Percentiles rank a stretch among this genome's conserved stretches.
Evolutionary conservation across 2,329 filamentous ascomycete genomes (phyloP).

Genomic region (Phialophora expanda): DNA sequence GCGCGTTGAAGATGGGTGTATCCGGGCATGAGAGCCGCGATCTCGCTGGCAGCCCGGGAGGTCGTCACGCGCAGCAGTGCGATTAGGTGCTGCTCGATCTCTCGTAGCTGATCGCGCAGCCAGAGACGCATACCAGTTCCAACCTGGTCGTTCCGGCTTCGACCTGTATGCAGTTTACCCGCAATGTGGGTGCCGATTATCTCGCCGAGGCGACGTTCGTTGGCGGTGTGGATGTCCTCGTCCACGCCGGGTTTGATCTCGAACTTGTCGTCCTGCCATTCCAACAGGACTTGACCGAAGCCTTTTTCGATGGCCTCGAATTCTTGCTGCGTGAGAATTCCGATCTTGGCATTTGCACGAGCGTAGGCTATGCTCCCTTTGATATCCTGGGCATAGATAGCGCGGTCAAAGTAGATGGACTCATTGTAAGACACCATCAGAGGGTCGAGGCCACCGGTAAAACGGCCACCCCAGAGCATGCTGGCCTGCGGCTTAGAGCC

Average conservation of each 20-base stretch:
- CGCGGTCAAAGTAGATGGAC: slow-evolving; percentile 75
- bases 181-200: slow-evolving; percentile 81
- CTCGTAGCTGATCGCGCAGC: slow-evolving; percentile 74
- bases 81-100: slow-evolving; percentile 71
- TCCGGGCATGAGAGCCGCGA: slow-evolving; percentile 80
- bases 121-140: slow-evolving; percentile 90
- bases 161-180: slow-evolving; percentile 86
- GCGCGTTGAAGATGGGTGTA: slow-evolving; percentile 89
- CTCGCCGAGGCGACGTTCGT: slow-evolving; percentile 76
- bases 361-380: slow-evolving; percentile 80
- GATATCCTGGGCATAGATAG: slow-evolving; percentile 80
- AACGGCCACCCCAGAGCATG: slow-evolving; percentile 43
- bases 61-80: slow-evolving; percentile 73
- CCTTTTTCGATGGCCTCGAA: slow-evolving; percentile 76
- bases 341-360: slow-evolving; percentile 74
- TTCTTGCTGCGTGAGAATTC: slow-evolving; percentile 74
- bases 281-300: slow-evolving; percentile 51
- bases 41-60: slow-evolving; percentile 72
- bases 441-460: slow-evolving; percentile 75
- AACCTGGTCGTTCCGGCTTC: slow-evolving; percentile 88
- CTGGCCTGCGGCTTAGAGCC: slow-evolving; percentile 28
- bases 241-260: slow-evolving; percentile 13
- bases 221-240: slow-evolving; percentile 66
- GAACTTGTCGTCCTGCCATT: slow-evolving; percentile 17
- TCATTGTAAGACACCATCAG: slow-evolving; percentile 87